phyloP scores from a whole-genome alignment of 2,329 filamentous ascomycete genomes.

The Microascus cirrosus region DNA sequence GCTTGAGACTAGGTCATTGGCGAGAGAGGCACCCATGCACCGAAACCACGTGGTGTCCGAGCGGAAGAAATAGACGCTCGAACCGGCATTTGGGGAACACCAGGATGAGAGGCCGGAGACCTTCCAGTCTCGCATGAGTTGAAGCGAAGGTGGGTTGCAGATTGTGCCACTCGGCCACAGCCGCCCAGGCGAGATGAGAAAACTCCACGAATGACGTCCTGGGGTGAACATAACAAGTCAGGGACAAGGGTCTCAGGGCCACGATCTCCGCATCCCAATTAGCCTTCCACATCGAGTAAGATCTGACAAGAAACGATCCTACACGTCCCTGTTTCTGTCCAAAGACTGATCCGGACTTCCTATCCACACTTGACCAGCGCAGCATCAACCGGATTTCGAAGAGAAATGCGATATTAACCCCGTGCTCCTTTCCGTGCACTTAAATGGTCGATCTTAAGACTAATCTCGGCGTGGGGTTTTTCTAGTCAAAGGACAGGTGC shows the following conservation, averaged over 20 bases:
- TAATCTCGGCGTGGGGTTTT: background rate
- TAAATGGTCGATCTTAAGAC: background rate
- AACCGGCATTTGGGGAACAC: too few species aligned
- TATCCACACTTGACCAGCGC: background rate
- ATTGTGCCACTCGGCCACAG: too few species aligned
- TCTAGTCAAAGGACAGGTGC: background rate
- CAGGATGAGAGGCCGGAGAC: too few species aligned
- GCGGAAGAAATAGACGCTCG: too few species aligned
- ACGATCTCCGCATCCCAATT: background rate
- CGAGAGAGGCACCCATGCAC: too few species aligned
- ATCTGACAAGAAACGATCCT: background rate
- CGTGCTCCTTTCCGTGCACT: too few species aligned
- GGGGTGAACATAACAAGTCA: background rate
- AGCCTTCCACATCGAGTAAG: background rate
- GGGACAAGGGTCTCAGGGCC: background rate
- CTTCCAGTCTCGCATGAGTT: too few species aligned
- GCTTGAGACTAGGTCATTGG: too few species aligned
- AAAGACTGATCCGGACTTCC: background rate
- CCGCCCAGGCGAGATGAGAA: too few species aligned
- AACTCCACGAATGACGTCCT: background rate
- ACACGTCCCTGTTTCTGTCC: background rate
- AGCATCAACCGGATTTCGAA: background rate
- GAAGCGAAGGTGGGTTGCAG: too few species aligned
- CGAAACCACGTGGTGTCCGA: too few species aligned
- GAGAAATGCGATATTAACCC: background rate